Evolutionary conservation across 2,329 filamentous ascomycete species (phyloP).

Genomic region (Epichloe typhina): DNA sequence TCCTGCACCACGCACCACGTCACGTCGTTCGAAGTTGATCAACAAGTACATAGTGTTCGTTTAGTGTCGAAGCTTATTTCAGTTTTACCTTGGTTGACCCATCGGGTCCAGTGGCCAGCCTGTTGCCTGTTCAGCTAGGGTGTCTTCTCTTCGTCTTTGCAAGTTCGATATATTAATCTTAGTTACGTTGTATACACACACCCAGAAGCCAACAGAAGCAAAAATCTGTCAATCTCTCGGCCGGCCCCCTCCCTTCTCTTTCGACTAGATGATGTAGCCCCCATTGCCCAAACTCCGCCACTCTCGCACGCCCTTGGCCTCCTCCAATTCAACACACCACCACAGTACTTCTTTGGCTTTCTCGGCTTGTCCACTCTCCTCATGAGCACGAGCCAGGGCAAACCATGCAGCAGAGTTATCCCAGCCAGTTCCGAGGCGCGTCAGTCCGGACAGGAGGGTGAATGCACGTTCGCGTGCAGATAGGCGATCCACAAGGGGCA

Average conservation of each 20-base stretch:
- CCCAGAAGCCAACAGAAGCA: background rate
- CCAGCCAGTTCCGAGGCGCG: slow-evolving; percentile 78
- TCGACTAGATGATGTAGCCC: slow-evolving; percentile 41
- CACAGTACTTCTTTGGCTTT: slow-evolving; percentile 88
- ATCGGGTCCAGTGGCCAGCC: too few species aligned
- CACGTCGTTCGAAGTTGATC: too few species aligned
- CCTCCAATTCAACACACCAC: slow-evolving; percentile 96
- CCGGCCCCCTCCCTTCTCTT: background rate
- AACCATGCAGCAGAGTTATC: slow-evolving; percentile 92
- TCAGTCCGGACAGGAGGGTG: slow-evolving; percentile 67
- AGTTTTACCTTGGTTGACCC: too few species aligned
- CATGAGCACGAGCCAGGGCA: slow-evolving; percentile 71
- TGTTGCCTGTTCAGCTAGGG: too few species aligned
- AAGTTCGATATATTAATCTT: background rate
- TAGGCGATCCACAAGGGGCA: slow-evolving; percentile 68
- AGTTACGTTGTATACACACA: background rate
- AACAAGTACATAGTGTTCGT: too few species aligned
- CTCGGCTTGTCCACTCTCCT: slow-evolving; percentile 70
- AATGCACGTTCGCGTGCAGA: slow-evolving; percentile 83
- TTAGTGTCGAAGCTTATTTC: too few species aligned
- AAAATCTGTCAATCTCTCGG: background rate
- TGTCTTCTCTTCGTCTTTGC: too few species aligned
- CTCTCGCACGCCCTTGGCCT: slow-evolving; percentile 62
- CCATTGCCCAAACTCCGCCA: slow-evolving; percentile 61
- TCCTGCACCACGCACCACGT: too few species aligned